These are phyloP conservation scores for Rhodosporidiobolus sp. DNA, from an alignment of 768 basidiomycete genomes.

Conservation along the genomic window DNA sequence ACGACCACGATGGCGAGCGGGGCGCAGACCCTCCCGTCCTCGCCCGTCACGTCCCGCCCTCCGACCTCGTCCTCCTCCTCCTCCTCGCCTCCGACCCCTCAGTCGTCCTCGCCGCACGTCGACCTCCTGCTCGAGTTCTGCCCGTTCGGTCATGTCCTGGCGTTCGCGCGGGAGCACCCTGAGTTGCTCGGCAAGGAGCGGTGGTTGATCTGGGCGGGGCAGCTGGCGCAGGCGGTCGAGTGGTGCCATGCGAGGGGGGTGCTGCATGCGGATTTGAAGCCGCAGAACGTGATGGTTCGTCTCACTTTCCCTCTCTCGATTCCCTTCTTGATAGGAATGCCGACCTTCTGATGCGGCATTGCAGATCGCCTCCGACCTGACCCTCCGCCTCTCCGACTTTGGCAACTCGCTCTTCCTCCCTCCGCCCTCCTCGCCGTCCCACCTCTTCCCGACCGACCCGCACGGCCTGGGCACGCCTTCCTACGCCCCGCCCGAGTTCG, in stretches of 20 bases:
- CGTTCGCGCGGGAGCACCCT: conserved; percentile 36
- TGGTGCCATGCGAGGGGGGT: conserved; percentile 50
- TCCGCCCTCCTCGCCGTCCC: conserved; percentile 43
- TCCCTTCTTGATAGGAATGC: neutral
- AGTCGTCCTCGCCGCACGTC: conserved; percentile 24
- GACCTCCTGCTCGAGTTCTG: conserved; percentile 43
- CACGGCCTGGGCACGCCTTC: conserved; percentile 52
- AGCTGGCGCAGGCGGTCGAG: conserved; percentile 46
- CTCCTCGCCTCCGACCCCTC: neutral
- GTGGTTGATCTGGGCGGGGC: conserved; percentile 47
- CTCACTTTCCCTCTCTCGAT: neutral
- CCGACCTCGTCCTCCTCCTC: neutral
- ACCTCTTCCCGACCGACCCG: conserved; percentile 47
- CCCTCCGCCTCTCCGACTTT: conserved; percentile 52
- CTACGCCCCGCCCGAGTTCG: conserved; percentile 53
- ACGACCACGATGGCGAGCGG: neutral
- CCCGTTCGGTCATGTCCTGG: conserved; percentile 37
- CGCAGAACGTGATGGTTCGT: conserved; percentile 49
- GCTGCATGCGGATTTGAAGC: conserved; percentile 54
- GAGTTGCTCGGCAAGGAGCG: conserved; percentile 28
- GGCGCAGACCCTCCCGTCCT: neutral
- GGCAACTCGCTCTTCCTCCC: conserved; percentile 51
- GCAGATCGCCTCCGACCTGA: conserved; percentile 45
- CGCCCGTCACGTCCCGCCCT: neutral
- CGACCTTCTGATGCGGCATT: too few species aligned